Evolutionary conservation across 2,329 filamentous ascomycete species (phyloP).

Genomic region (Alternaria panax): DNA sequence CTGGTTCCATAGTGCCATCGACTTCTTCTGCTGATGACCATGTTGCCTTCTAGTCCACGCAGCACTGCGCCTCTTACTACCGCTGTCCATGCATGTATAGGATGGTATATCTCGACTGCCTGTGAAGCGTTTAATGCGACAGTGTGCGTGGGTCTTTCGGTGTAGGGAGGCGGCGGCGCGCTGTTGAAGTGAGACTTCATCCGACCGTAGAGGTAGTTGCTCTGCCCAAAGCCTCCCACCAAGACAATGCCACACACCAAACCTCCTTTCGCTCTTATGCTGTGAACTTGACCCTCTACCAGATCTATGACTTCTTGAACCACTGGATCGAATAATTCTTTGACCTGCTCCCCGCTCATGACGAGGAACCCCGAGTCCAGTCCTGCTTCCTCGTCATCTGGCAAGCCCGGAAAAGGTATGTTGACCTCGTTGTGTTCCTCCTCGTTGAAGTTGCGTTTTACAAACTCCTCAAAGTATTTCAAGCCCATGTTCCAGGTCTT

Average conservation of each 20-base stretch:
- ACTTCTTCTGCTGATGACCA: conserved; percentile 77
- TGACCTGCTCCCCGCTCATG: conserved; percentile 73
- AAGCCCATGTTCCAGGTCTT: conserved; percentile 79
- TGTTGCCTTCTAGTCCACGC: conserved; percentile 76
- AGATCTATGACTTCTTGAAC: conserved; percentile 62
- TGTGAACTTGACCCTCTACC: conserved; percentile 55
- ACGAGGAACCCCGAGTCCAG: conserved; percentile 79
- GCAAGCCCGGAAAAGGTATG: conserved; percentile 76
- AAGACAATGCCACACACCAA: conserved; percentile 72
- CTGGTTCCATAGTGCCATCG: conserved; percentile 82
- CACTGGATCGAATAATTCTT: conserved; percentile 78
- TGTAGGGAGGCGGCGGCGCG: conserved; percentile 64
- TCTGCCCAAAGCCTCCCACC: conserved; percentile 83
- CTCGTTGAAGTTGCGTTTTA: conserved; percentile 83
- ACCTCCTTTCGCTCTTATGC: conserved; percentile 50
- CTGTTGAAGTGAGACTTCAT: conserved; percentile 73
- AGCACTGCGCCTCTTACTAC: conserved; percentile 80
- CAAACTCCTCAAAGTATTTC: conserved; percentile 82
- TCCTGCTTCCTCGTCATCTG: conserved; percentile 77
- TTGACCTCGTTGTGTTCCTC: conserved; percentile 80
- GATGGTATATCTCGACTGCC: conserved; percentile 81
- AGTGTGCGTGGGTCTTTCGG: conserved; percentile 73
- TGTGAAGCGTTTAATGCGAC: conserved; percentile 59
- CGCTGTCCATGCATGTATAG: conserved; percentile 81
- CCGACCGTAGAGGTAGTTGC: conserved; percentile 73